phyloP scores from a whole-genome alignment of 192 early-diverging fungal genomes.

The Linnemannia zychae region DNA sequence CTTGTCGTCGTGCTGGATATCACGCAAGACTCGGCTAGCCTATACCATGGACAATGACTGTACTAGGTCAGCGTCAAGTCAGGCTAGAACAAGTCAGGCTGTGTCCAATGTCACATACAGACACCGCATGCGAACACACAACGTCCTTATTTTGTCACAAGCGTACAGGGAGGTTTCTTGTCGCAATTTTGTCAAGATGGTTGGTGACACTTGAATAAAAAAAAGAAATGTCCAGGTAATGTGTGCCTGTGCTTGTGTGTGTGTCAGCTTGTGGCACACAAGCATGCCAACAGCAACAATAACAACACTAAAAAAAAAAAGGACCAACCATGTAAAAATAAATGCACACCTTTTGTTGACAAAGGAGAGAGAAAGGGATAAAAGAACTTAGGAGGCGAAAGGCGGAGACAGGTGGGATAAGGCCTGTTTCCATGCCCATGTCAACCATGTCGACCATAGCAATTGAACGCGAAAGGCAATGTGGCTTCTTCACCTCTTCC shows the following conservation, averaged over 20 bases:
- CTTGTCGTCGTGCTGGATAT: background rate
- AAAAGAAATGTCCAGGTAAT: background rate
- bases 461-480: background rate
- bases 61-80: background rate
- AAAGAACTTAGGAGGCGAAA: background rate
- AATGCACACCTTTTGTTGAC: background rate
- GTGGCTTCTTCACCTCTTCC: background rate
- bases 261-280: background rate
- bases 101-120: background rate
- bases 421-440: background rate
- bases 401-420: constrained; percentile 5
- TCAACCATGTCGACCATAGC: background rate
- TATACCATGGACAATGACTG: background rate
- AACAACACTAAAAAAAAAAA: background rate
- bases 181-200: background rate
- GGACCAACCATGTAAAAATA: background rate
- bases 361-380: background rate
- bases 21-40: background rate
- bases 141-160: background rate
- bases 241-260: background rate
- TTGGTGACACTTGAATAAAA: background rate
- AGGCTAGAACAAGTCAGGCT: background rate
- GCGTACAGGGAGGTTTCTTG: background rate
- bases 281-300: background rate
- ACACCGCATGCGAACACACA: background rate